phyloP scores from a whole-genome alignment of 129 eudicot species.

The Pulicaria dysenterica region DNA sequence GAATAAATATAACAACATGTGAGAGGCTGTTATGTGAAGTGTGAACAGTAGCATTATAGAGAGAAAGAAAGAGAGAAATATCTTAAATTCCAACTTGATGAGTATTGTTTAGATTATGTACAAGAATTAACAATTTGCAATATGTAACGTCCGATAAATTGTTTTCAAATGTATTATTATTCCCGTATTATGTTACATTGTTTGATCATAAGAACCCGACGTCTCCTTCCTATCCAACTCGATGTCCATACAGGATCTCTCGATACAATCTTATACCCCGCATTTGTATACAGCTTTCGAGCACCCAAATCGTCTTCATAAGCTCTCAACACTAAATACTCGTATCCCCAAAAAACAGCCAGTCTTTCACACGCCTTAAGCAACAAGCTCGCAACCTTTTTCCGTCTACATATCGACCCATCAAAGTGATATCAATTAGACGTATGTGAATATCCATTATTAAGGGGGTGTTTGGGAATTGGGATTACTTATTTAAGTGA shows the following conservation, averaged over 20 bases:
- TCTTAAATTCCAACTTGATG: too few species aligned
- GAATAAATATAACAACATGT: too few species aligned
- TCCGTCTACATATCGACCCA: constrained; percentile 51
- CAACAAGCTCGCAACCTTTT: constrained; percentile 73
- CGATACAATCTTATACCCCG: constrained; percentile 62
- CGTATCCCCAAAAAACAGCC: constrained; percentile 60
- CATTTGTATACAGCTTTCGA: constrained; percentile 56
- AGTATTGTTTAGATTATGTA: not conserved
- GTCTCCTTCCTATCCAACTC: constrained; percentile 72
- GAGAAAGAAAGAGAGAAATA: too few species aligned
- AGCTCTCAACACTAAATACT: constrained; percentile 78
- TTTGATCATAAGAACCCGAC: constrained; percentile 83
- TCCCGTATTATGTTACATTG: constrained; percentile 25
- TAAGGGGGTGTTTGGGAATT: not conserved
- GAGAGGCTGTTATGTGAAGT: too few species aligned
- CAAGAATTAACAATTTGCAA: constrained; percentile 19
- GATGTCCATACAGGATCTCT: constrained; percentile 71
- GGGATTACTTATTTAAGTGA: too few species aligned
- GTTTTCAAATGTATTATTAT: not conserved
- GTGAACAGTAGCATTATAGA: too few species aligned
- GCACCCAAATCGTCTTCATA: constrained; percentile 89
- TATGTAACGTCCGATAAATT: not conserved
- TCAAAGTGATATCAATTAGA: not conserved
- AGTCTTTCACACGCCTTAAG: constrained; percentile 82
- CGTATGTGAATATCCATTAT: not conserved